A percentile compares a stretch with the other conserved stretches of the same genome.
Conservation (phyloP, 257 asterid genomes). For the Ocimum tenuiflorum region DNA sequence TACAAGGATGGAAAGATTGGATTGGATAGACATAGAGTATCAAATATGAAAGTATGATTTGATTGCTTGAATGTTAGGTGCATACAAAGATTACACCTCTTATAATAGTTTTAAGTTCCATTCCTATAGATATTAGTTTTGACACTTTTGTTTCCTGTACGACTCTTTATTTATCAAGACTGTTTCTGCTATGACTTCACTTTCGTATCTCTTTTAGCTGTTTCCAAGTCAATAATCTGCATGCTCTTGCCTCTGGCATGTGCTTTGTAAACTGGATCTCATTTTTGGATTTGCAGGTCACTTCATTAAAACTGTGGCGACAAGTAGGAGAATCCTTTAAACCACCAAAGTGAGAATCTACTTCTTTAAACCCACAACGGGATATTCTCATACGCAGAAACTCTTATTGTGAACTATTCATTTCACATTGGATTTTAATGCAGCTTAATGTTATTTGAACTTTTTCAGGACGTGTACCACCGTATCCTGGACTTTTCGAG, state of each 20-base stretch:
- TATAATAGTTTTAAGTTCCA: no score
- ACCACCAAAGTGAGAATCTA: constrained; percentile 71
- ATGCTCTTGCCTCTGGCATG: neutral
- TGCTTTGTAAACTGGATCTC: constrained; percentile 10
- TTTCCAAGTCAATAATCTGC: neutral
- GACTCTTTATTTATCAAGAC: no score
- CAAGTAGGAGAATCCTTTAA: constrained; percentile 92
- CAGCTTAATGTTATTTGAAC: constrained; percentile 12
- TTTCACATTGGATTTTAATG: neutral
- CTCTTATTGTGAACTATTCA: neutral
- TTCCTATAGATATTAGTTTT: no score
- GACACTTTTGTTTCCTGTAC: no score
- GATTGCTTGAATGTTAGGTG: no score
- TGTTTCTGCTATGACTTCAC: no score
- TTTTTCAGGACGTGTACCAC: constrained; percentile 88
- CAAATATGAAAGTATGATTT: no score
- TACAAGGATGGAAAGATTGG: no score
- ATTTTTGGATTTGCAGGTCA: constrained; percentile 47
- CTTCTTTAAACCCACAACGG: neutral
- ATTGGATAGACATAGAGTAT: no score
- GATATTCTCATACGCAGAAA: neutral
- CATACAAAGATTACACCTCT: no score
- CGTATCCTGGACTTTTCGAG: constrained; percentile 93
- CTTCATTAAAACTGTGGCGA: constrained; percentile 89
- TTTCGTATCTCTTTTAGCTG: no score